These are phyloP conservation scores for Candida easanensis DNA, from an alignment of 805 yeast genomes.

Conservation along the genomic window DNA sequence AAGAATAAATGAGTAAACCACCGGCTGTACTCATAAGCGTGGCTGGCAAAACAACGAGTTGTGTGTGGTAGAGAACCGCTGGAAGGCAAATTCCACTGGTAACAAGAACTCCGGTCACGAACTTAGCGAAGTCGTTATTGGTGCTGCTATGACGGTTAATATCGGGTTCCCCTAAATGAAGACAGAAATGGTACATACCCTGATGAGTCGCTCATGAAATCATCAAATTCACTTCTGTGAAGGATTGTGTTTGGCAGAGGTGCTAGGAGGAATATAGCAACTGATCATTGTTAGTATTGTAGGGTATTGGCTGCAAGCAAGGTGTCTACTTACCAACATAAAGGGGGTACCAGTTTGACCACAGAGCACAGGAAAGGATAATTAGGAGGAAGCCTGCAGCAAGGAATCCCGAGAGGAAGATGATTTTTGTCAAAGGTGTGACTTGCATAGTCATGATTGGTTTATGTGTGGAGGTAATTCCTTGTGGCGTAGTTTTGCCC, in stretches of 20 bases:
- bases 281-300: conserved; percentile 22
- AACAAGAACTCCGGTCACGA: conserved; percentile 72
- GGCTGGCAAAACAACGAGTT: conserved; percentile 66
- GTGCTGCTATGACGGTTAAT: conserved; percentile 21
- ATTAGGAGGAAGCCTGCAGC: conserved; percentile 90
- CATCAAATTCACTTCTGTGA: conserved; percentile 43
- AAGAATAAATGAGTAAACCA: conserved; percentile 77
- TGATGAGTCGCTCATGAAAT: conserved; percentile 58
- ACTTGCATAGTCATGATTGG: conserved; percentile 12
- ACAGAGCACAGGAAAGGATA: conserved; percentile 83
- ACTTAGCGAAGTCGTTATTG: conserved; percentile 72
- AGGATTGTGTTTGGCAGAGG: conserved; percentile 70
- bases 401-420: conserved; percentile 70
- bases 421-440: conserved; percentile 74
- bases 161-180: conserved; percentile 7
- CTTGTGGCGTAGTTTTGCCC: no score
- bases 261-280: conserved; percentile 63
- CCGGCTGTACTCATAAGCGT: conserved; percentile 76
- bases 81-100: conserved; percentile 78
- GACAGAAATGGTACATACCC: conserved; percentile 27
- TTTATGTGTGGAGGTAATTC: no score
- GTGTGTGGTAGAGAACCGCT: conserved; percentile 70
- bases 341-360: conserved; percentile 89
- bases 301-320: background rate
- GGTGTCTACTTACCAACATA: conserved; percentile 49